Conservation (phyloP, 2,329 filamentous ascomycete genomes). For the Orbilia javanica region DNA sequence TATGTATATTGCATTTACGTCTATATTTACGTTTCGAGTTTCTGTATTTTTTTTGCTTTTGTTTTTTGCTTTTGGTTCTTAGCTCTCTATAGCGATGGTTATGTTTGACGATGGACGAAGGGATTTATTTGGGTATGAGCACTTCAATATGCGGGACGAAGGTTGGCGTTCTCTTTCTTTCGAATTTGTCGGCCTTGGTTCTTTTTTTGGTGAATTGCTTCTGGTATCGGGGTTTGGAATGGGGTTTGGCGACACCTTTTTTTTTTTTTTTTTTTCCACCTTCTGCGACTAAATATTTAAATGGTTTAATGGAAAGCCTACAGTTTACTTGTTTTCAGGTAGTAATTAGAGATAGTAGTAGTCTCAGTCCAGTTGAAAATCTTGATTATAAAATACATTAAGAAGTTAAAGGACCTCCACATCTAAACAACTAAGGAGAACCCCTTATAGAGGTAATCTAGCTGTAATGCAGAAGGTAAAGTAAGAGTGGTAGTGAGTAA, state of each 20-base stretch:
- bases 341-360: not conserved
- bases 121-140: not conserved
- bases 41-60: not conserved
- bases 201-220: not conserved
- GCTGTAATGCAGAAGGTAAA: not conserved
- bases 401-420: constrained; percentile 4
- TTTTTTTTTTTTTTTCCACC: not conserved
- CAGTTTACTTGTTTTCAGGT: not conserved
- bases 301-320: not conserved
- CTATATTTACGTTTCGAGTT: not conserved
- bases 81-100: constrained; percentile 1
- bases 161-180: constrained; percentile 8
- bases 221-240: not conserved
- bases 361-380: not conserved
- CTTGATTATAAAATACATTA: constrained; percentile 17
- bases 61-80: not conserved
- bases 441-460: not conserved
- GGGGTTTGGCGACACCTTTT: not conserved
- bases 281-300: not conserved
- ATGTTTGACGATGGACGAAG: constrained; percentile 8
- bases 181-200: not conserved
- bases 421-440: not conserved
- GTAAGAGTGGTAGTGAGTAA: constrained; percentile 7
- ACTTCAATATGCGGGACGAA: not conserved
- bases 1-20: constrained; percentile 6